These are phyloP conservation scores for Phytophthora pisi DNA, from an alignment of 352 stramenopile species.

Conservation along the genomic window DNA sequence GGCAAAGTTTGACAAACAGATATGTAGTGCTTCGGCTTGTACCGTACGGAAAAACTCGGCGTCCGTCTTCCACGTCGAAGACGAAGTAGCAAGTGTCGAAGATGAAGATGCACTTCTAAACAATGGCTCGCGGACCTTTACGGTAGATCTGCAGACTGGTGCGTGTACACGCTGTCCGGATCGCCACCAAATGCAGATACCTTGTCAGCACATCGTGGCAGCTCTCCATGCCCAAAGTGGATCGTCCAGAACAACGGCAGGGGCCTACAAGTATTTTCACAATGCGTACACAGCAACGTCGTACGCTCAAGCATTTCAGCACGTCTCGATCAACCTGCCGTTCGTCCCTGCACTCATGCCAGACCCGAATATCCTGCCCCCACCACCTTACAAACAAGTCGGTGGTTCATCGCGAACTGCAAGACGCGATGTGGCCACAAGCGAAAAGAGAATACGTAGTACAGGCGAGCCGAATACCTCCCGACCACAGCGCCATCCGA, in stretches of 20 bases:
- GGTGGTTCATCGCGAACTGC: background rate
- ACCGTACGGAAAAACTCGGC: background rate
- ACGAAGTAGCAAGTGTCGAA: background rate
- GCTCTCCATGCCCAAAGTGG: slow-evolving; percentile 3
- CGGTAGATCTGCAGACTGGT: background rate
- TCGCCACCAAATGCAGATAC: slow-evolving; percentile 13
- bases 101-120: background rate
- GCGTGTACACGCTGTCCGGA: slow-evolving; percentile 5
- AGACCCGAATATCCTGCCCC: background rate
- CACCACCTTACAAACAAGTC: slow-evolving; percentile 12
- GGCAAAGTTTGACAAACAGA: background rate
- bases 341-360: slow-evolving; percentile 8
- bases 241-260: background rate
- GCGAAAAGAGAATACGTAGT: slow-evolving; percentile 12
- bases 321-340: background rate
- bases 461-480: slow-evolving; percentile 1
- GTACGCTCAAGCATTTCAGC: slow-evolving; percentile 14
- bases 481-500: background rate
- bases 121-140: slow-evolving; percentile 5
- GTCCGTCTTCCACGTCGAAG: background rate
- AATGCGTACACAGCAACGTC: background rate
- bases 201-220: slow-evolving; percentile 16
- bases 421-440: background rate
- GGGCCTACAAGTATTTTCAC: slow-evolving; percentile 3
- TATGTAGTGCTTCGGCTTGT: background rate